A percentile compares a stretch with the other conserved stretches of the same genome.
These are phyloP conservation scores for Septoria linicola DNA, from an alignment of 2,329 filamentous ascomycete species.

Conservation along the genomic window DNA sequence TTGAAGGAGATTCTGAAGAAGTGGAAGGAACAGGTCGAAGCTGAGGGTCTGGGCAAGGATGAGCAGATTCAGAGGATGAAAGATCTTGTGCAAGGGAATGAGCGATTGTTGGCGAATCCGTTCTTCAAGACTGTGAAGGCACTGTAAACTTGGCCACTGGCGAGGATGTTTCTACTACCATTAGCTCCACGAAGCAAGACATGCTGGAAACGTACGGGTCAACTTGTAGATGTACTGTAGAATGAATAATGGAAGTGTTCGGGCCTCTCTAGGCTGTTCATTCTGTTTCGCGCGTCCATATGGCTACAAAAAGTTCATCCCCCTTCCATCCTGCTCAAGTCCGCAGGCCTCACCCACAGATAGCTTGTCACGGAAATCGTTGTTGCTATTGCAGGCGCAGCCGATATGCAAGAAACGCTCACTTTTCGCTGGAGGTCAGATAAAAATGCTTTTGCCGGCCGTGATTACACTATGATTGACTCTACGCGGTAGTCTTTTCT, in stretches of 20 bases:
- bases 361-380: neutral
- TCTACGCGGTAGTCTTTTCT: slow-evolving; percentile 40
- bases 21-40: slow-evolving; percentile 71
- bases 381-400: slow-evolving; percentile 1
- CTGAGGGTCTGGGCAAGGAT: slow-evolving; percentile 62
- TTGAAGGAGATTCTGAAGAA: slow-evolving; percentile 78
- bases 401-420: slow-evolving; percentile 7
- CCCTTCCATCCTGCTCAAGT: neutral
- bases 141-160: slow-evolving; percentile 37
- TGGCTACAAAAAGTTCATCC: slow-evolving; percentile 6
- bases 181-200: too few relatives aligned
- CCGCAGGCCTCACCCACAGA: neutral
- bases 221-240: too few relatives aligned
- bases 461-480: neutral
- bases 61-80: slow-evolving; percentile 77
- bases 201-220: neutral
- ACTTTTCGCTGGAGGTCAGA: slow-evolving; percentile 5
- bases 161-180: too few relatives aligned
- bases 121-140: slow-evolving; percentile 65
- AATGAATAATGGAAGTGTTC: neutral
- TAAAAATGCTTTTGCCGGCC: neutral
- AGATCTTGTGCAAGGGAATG: slow-evolving; percentile 73
- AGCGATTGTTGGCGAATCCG: slow-evolving; percentile 60
- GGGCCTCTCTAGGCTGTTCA: slow-evolving; percentile 7
- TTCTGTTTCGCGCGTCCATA: slow-evolving; percentile 7